Base-by-base conservation (phyloP, 805 yeast species). In the Wickerhamiella musiphila region DNA sequence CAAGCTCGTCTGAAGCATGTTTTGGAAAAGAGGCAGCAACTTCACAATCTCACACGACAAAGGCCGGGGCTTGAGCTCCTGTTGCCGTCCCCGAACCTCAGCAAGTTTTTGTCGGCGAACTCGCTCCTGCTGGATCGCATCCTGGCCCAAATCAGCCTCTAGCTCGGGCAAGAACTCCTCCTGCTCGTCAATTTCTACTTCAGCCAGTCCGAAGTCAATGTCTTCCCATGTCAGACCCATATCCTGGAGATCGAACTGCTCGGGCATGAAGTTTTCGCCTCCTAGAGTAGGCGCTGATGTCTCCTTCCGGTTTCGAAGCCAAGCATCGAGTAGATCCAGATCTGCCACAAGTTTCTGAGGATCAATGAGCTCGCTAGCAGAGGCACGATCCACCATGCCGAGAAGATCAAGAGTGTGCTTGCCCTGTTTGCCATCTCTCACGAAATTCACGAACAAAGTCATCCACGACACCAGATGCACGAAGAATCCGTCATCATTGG, bases 401-500 rank as follows among this genome's bases (percentile, higher is more conserved):
- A 46, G 51, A 19, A 79, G 47, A 39, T 70, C 67, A 4, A 78
- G 43, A 35, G 32, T 61, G 54, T 29, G 61, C 55, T 37, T 39
- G 11, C 41, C 41, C 12, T 45, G 65, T 29, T 44, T 73, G 35
- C 84, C 79, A 32, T 61, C 58, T 35, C 78, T 65, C 31, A 84
- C 55, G 39, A 79, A 69, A 9, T 59, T 56, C 18, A 83, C 57
- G 32, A 82, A 70, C 13, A 61, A 57, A 36, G 77, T 70, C 28
- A 81, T 60, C 95, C 95, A 86, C 5, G 53, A 52, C 28, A 81
- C 63, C 32, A 90, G 56, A 4, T 72, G 71, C 31, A 73, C 70
- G 54, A 86, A 86, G 4, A 86, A 56, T 4, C 72, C 68, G 20
- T 68, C 67, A 47, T 86, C 96, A 40, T 78, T 70, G n/a, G 63